Percentiles rank a stretch among this genome's conserved stretches.
Conservation (phyloP, 257 asterid genomes). For the Fraxinus anomala region DNA sequence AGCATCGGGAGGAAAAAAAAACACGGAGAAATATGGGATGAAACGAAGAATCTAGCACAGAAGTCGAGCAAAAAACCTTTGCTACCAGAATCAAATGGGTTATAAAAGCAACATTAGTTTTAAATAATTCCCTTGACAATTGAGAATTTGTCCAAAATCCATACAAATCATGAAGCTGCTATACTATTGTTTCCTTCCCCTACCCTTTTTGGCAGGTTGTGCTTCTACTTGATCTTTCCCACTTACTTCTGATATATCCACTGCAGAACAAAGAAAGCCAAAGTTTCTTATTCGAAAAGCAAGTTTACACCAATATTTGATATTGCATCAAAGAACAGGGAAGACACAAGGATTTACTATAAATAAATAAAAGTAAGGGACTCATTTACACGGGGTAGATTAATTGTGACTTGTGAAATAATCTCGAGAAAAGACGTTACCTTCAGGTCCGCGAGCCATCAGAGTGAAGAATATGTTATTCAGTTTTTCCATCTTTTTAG, state of each 20-base stretch:
- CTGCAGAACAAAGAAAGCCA: conserved; percentile 38
- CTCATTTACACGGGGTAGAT: background rate
- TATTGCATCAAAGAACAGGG: background rate
- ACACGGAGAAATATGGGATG: background rate
- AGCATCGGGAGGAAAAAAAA: background rate
- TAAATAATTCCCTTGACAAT: conserved; percentile 5
- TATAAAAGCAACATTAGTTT: background rate
- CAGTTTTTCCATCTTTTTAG: conserved; percentile 85
- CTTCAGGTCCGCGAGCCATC: conserved; percentile 91
- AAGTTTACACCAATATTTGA: background rate
- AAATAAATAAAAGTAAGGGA: background rate
- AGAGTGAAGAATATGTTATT: conserved; percentile 76
- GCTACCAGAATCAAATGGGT: conserved; percentile 13
- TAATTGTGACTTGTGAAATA: conserved; percentile 20
- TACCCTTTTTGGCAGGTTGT: conserved; percentile 68
- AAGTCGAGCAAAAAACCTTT: conserved; percentile 6
- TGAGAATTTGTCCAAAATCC: conserved; percentile 5
- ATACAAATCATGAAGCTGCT: conserved; percentile 12
- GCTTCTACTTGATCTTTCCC: conserved; percentile 69
- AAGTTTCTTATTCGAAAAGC: background rate
- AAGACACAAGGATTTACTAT: background rate
- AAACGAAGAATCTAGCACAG: background rate
- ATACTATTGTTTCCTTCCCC: conserved; percentile 70
- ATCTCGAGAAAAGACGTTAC: conserved; percentile 37
- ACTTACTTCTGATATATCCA: conserved; percentile 62